Evolutionary conservation across 345 rosid genomes (phyloP), one percentile per base, ranked within the genome.

Genomic region (Corchorus capsularis): DNA sequence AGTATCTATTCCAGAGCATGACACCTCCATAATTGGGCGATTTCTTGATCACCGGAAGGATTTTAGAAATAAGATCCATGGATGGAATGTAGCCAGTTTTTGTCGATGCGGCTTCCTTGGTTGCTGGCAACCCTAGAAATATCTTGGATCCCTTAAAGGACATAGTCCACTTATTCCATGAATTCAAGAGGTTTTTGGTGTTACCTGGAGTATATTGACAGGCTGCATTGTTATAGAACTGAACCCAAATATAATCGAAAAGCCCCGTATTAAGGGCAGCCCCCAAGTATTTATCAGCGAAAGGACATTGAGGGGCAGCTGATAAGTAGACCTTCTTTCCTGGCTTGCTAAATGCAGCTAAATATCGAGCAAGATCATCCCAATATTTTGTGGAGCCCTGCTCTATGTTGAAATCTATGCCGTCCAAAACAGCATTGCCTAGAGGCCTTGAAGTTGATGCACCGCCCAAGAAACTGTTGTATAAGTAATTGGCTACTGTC

Each of bases 1-100:
- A 86, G 11, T 82, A 88, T 74, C 81, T 87, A 34, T 86, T 81
- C 94, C 94, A 90, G 63, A 90, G 87, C 91, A 88, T 88, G 0
- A 87, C 86, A 15, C 94, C 89, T 54, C 92, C 94, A 75, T 90
- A 88, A 55, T 86, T 85, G 6, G n/a, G 3, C 1, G 92, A 83
- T 46, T 59, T 80, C 72, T 81, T 88, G 35, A 90, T 73, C 61
- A 37, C 75, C 4, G 86, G 90, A 78, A 88, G 86, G 2, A 90
- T 76, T 53, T 71, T 47, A 15, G 66, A 43, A 76, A 9, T 19
- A 74, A 61, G 12, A 43, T 22, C 2, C 27, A 27, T 27, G 27
- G 61, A 39, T 34, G 77, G 77, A 49, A 74, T 74, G 27, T 46
- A 74, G 5, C 71, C 77, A 35, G 71, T 74, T 63, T 49, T 49